Percentiles rank a stretch among this genome's conserved stretches.
These are phyloP conservation scores for Ceriops decandra DNA, from an alignment of 345 rosid genomes.

Conservation along the genomic window DNA sequence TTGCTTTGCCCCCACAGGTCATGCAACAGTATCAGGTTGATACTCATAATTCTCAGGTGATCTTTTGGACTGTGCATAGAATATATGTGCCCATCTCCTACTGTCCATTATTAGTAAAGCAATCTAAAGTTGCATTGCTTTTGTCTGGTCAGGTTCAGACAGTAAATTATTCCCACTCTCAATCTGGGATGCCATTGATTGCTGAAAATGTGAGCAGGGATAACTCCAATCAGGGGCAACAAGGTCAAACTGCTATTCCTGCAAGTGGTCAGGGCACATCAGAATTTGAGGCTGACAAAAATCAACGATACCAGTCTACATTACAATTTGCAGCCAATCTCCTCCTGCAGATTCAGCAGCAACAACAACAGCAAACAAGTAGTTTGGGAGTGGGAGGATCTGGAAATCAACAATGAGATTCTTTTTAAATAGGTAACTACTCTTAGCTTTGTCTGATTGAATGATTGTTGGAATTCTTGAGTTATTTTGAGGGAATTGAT, in stretches of 20 bases:
- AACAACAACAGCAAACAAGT: conserved; percentile 53
- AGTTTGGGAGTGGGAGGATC: conserved; percentile 20
- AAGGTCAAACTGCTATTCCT: conserved; percentile 45
- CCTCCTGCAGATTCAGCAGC: conserved; percentile 85
- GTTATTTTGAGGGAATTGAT: too few species aligned
- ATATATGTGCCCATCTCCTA: conserved; percentile 38
- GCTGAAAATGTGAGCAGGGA: conserved; percentile 42
- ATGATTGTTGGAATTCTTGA: background rate
- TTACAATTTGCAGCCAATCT: conserved; percentile 89
- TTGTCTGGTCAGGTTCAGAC: conserved; percentile 47
- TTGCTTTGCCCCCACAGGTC: conserved; percentile 49
- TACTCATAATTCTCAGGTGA: conserved; percentile 36
- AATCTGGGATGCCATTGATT: conserved; percentile 37
- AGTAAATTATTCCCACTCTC: conserved; percentile 43
- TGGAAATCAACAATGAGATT: conserved; percentile 31
- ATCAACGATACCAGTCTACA: conserved; percentile 87
- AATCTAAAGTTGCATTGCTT: conserved; percentile 30
- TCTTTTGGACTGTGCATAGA: conserved; percentile 45
- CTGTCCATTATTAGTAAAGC: conserved; percentile 40
- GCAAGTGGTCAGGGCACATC: conserved; percentile 47
- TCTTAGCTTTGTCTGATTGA: background rate
- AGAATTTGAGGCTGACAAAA: conserved; percentile 70
- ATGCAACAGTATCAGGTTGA: conserved; percentile 57
- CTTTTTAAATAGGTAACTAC: conserved; percentile 16
- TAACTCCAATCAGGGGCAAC: conserved; percentile 48